Evolutionary conservation across 2,329 filamentous ascomycete genomes (phyloP).

Genomic region (Clonostachys rosea): DNA sequence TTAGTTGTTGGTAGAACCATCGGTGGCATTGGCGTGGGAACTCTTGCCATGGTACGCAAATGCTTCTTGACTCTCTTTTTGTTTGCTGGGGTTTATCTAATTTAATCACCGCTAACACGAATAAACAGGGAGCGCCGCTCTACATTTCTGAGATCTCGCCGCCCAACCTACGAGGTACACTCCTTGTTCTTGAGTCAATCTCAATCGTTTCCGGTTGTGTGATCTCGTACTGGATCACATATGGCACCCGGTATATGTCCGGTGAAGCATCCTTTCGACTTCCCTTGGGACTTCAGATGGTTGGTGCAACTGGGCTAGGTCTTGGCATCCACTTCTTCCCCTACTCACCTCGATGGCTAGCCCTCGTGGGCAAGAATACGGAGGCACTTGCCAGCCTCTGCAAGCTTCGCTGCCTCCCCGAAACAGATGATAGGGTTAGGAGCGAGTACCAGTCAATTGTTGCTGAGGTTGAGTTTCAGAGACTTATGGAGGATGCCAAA

Average conservation of each 20-base stretch:
- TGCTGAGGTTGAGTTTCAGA: conserved; percentile 12
- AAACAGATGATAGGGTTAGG: conserved; percentile 33
- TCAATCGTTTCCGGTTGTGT: conserved; percentile 46
- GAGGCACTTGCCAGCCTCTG: conserved; percentile 28
- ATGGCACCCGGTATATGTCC: conserved; percentile 37
- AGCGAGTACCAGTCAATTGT: conserved; percentile 44
- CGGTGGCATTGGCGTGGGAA: conserved; percentile 19
- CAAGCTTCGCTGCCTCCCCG: conserved; percentile 32
- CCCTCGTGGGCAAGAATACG: conserved; percentile 26
- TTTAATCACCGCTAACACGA: too few relatives aligned
- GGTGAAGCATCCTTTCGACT: conserved; percentile 36
- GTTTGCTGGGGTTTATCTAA: too few relatives aligned
- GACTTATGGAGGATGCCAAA: background rate
- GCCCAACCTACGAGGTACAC: conserved; percentile 27
- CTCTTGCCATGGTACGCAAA: conserved; percentile 11
- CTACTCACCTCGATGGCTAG: conserved; percentile 38
- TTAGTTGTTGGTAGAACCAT: conserved; percentile 18
- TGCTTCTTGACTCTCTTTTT: background rate
- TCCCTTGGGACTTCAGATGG: conserved; percentile 37
- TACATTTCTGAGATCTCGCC: conserved; percentile 26
- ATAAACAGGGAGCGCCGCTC: conserved; percentile 10
- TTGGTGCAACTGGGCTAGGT: conserved; percentile 11
- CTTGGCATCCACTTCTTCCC: conserved; percentile 37
- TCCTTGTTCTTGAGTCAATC: conserved; percentile 44
- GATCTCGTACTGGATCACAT: conserved; percentile 49